Evolutionary conservation across 2,329 filamentous ascomycete species (phyloP).

Genomic region (Tolypocladium album): DNA sequence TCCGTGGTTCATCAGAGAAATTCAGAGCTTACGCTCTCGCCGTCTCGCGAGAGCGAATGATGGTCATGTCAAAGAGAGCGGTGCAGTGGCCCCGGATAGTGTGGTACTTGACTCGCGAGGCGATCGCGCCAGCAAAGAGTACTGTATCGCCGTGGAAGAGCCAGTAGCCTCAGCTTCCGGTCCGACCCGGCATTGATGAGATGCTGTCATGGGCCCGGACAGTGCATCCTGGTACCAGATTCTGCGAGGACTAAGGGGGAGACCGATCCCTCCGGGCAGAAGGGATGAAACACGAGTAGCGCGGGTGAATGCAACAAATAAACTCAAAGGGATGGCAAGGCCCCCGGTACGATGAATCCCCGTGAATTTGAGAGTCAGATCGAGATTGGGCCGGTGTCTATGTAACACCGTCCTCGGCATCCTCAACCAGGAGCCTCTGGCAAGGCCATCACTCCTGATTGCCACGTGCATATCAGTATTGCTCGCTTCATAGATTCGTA

Average conservation of each 20-base stretch:
- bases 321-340: background rate
- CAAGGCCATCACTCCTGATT: background rate
- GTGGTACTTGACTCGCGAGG: slow-evolving; percentile 5
- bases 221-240: background rate
- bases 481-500: background rate
- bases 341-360: background rate
- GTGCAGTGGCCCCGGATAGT: slow-evolving; percentile 3
- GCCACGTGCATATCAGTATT: background rate
- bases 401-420: background rate
- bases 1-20: slow-evolving; percentile 35
- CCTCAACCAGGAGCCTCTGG: background rate
- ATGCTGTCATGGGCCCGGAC: background rate
- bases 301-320: background rate
- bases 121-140: slow-evolving; percentile 14
- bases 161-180: background rate
- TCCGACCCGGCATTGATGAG: background rate
- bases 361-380: background rate
- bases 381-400: background rate
- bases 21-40: slow-evolving; percentile 7
- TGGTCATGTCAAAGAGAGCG: background rate
- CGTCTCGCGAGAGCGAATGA: background rate
- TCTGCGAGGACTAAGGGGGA: background rate
- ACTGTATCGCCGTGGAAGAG: background rate
- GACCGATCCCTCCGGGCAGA: background rate
- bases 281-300: background rate